These are phyloP conservation scores for Phycomyces nitens DNA, from an alignment of 192 early-diverging fungal species.

Conservation along the genomic window DNA sequence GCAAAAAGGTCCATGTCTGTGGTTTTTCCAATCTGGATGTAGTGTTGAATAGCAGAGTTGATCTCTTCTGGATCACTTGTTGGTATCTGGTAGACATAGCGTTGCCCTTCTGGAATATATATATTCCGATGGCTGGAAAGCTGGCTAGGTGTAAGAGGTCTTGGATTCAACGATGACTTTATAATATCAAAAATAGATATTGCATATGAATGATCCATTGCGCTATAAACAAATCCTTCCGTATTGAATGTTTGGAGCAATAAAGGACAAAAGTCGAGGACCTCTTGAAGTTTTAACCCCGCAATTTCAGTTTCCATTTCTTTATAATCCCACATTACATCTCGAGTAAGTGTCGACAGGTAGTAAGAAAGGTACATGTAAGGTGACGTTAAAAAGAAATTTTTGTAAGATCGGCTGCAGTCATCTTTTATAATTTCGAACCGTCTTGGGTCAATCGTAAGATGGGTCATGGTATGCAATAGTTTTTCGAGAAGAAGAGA, in stretches of 20 bases:
- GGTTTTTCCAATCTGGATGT: slow-evolving; percentile 61
- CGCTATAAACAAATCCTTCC: slow-evolving; percentile 81
- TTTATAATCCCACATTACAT: slow-evolving; percentile 64
- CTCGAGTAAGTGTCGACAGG: slow-evolving; percentile 57
- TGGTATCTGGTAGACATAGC: slow-evolving; percentile 32
- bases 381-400: slow-evolving; percentile 67
- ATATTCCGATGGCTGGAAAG: slow-evolving; percentile 31
- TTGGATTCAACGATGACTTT: slow-evolving; percentile 45
- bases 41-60: slow-evolving; percentile 83
- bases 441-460: slow-evolving; percentile 50
- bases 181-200: slow-evolving; percentile 49
- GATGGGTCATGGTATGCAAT: slow-evolving; percentile 54
- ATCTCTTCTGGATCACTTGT: slow-evolving; percentile 67
- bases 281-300: slow-evolving; percentile 56
- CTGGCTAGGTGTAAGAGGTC: slow-evolving; percentile 48
- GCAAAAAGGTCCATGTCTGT: slow-evolving; percentile 49
- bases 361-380: slow-evolving; percentile 65
- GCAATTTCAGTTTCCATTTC: slow-evolving; percentile 67
- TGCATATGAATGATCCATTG: slow-evolving; percentile 58
- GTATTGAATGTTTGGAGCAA: slow-evolving; percentile 61
- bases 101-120: slow-evolving; percentile 33
- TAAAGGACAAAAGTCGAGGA: slow-evolving; percentile 61
- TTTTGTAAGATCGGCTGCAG: slow-evolving; percentile 56
- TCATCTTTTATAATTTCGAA: slow-evolving; percentile 75
- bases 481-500: slow-evolving; percentile 61